Conservation (phyloP, 192 early-diverging fungal species). For the Coemansia aciculifera region DNA sequence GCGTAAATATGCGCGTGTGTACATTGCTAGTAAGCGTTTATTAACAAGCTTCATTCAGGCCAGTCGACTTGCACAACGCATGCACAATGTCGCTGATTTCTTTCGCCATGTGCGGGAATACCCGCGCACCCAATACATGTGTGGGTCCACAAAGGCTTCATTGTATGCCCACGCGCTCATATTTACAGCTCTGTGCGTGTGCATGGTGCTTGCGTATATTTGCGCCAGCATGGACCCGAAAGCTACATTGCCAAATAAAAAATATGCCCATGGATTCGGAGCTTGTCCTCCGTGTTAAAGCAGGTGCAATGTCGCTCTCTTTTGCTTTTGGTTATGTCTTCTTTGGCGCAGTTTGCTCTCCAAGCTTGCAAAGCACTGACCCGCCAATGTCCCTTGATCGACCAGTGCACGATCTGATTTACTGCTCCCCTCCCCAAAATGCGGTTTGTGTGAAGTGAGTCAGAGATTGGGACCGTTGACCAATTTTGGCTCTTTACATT, state of each 20-base stretch:
- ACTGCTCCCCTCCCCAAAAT: background rate
- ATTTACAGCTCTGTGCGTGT: background rate
- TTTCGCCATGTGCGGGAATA: slow-evolving; percentile 4
- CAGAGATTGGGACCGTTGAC: background rate
- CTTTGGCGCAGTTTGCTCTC: background rate
- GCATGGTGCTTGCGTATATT: slow-evolving; percentile 6
- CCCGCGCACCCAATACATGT: background rate
- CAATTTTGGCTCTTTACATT: background rate
- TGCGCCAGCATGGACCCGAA: background rate
- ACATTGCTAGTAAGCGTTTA: background rate
- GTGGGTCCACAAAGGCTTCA: background rate
- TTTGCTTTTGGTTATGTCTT: background rate
- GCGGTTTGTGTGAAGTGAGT: background rate
- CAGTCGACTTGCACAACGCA: background rate
- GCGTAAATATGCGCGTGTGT: background rate
- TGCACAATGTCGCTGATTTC: slow-evolving; percentile 2
- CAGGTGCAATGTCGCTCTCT: background rate
- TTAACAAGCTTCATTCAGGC: background rate
- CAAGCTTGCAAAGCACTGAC: background rate
- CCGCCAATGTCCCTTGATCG: background rate
- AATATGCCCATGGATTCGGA: background rate
- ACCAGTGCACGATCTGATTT: background rate
- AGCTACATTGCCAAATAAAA: background rate
- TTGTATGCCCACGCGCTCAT: slow-evolving; percentile 6
- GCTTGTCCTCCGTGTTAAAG: background rate